Percentiles rank a stretch among this genome's conserved stretches.
These are phyloP conservation scores for Phylloporus sp. DNA, from an alignment of 768 basidiomycete genomes.

Conservation along the genomic window DNA sequence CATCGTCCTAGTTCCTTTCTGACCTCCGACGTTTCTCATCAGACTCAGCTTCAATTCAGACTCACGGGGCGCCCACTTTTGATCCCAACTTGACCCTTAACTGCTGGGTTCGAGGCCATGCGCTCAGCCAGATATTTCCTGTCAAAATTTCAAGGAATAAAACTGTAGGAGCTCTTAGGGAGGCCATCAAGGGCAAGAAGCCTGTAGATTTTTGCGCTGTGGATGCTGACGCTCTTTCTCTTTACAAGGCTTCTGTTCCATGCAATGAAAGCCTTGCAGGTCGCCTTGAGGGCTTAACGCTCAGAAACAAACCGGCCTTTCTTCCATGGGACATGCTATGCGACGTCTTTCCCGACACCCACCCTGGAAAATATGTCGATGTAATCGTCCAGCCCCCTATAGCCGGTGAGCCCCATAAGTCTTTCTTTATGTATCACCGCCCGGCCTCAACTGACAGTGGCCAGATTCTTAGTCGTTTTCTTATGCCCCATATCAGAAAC, in stretches of 20 bases:
- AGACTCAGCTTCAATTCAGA: no score
- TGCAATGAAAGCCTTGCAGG: not conserved
- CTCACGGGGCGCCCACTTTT: no score
- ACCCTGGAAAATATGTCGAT: not conserved
- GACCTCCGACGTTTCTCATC: no score
- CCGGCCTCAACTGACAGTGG: no score
- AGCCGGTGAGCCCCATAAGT: not conserved
- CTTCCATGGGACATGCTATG: no score
- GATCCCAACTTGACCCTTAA: not conserved
- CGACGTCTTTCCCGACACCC: not conserved
- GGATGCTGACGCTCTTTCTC: not conserved
- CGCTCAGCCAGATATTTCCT: not conserved
- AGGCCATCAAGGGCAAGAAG: constrained; percentile 1
- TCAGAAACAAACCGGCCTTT: no score
- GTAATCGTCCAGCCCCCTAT: not conserved
- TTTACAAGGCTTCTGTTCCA: not conserved
- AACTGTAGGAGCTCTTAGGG: not conserved
- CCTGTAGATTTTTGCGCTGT: not conserved
- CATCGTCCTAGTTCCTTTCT: no score
- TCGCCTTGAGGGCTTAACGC: not conserved
- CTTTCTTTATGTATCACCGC: no score
- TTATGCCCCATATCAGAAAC: not conserved
- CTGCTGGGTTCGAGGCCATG: not conserved
- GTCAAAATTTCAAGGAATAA: constrained; percentile 3
- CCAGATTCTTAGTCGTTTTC: not conserved